These are phyloP conservation scores for Termitomyces titanicus DNA, from an alignment of 768 basidiomycete genomes.

Conservation along the genomic window DNA sequence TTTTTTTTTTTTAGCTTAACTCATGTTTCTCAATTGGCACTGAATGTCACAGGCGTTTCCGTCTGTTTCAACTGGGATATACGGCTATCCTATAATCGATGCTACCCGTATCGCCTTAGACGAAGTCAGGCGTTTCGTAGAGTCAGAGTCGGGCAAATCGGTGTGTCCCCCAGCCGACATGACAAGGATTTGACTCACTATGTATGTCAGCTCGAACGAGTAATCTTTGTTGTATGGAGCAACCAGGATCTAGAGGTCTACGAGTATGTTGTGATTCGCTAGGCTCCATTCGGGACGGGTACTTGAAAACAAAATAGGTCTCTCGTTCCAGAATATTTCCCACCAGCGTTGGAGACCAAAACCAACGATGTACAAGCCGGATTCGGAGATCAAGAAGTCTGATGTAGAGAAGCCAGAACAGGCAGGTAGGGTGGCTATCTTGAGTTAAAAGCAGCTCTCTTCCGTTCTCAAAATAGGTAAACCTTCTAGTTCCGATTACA, in stretches of 20 bases:
- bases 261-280: slow-evolving; percentile 47
- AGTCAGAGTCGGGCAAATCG: slow-evolving; percentile 46
- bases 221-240: slow-evolving; percentile 75
- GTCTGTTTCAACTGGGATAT: slow-evolving; percentile 76
- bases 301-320: slow-evolving; percentile 19
- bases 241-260: slow-evolving; percentile 62
- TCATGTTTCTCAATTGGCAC: background rate
- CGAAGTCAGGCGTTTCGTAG: slow-evolving; percentile 52
- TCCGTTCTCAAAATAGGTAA: background rate
- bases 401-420: background rate
- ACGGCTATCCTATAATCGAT: slow-evolving; percentile 70
- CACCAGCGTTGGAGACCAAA: slow-evolving; percentile 20
- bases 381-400: background rate
- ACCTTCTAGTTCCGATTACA: background rate
- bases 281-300: background rate
- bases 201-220: slow-evolving; percentile 51
- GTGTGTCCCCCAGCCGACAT: slow-evolving; percentile 23
- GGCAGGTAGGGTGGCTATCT: background rate
- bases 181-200: background rate
- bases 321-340: slow-evolving; percentile 66
- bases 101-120: slow-evolving; percentile 71
- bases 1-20: background rate
- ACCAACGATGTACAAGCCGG: background rate
- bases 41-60: slow-evolving; percentile 61
- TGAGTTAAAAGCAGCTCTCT: background rate